These are phyloP conservation scores for Paramecium octaurelia DNA, from an alignment of 73 alveolate species.

Conservation along the genomic window DNA sequence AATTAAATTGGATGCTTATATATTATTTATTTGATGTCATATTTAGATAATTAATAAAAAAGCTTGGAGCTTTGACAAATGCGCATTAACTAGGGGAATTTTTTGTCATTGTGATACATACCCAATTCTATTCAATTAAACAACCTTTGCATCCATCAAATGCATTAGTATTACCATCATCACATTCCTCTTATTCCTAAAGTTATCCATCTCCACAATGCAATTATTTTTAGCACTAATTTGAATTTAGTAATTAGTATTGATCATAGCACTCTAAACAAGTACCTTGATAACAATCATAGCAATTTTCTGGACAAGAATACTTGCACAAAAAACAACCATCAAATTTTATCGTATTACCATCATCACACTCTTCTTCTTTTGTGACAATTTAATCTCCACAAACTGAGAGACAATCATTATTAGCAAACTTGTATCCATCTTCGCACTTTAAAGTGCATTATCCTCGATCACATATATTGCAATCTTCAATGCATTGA, in stretches of 20 bases:
- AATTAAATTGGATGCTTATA: background rate
- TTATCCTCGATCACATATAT: too few species aligned
- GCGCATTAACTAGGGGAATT: background rate
- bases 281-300: background rate
- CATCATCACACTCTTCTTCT: constrained; percentile 7
- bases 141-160: background rate
- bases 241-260: background rate
- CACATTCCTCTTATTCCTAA: background rate
- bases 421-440: background rate
- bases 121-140: background rate
- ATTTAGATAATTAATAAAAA: too few species aligned
- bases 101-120: background rate
- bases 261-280: background rate
- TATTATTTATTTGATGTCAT: background rate
- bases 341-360: background rate
- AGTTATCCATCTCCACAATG: background rate
- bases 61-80: background rate
- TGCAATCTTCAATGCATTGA: too few species aligned
- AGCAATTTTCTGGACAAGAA: background rate
- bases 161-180: background rate
- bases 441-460: background rate
- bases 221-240: background rate
- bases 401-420: background rate
- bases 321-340: background rate
- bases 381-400: background rate